Base-by-base conservation (phyloP, 2,329 filamentous ascomycete genomes). In the Pseudocercospora vitis region DNA sequence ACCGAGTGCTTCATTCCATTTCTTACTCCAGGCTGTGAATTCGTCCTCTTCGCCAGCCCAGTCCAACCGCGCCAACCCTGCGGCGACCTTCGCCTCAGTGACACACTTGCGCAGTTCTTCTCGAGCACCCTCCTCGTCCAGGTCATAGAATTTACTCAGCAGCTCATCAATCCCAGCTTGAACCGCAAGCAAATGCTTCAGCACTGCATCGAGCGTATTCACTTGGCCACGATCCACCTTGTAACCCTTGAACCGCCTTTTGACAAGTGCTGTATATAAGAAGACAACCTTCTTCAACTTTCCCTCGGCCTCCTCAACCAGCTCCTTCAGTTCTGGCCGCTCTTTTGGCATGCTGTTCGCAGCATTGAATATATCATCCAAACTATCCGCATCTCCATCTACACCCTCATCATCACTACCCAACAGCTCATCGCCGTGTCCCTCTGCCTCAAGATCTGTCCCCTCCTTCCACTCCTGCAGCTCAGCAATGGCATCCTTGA, bases 401-500 rank as follows among this genome's bases (percentile, higher is more conserved):
- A 71, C 69, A 6, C 65, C 68, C 31, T 72, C 70, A 70, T 75
- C 47, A 9, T 68, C 66, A 31, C 42, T 28, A 28, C 72, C 71
- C 0, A 68, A 60, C 2, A 72, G 65, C 3, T 65, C 71, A 29
- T 70, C 70, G 4, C 63, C 65, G 1, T 63, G 59, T 0, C 67
- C 70, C 4, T 73, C 68, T 7, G 57, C 60, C 5, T 75, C 77
- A 0, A 80, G 70, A 11, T 80, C 76, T 1, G 83, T 84, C 0
- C 83, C 83, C 2, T 83, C 81, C 19, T 86, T 84, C 90, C 91
- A 96, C 63, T 92, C 89, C 68, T 90, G 89, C 60, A 96, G 71
- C 73, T 96, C 92, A 58, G 88, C 83, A 62, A 95, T 81, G 0
- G 90, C 87, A 73, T 96, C 92, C 63, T 88, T 82, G 19, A 96